Evolutionary conservation across 257 asterid genomes (phyloP).

Genomic region (Nicotiana sylvestris): DNA sequence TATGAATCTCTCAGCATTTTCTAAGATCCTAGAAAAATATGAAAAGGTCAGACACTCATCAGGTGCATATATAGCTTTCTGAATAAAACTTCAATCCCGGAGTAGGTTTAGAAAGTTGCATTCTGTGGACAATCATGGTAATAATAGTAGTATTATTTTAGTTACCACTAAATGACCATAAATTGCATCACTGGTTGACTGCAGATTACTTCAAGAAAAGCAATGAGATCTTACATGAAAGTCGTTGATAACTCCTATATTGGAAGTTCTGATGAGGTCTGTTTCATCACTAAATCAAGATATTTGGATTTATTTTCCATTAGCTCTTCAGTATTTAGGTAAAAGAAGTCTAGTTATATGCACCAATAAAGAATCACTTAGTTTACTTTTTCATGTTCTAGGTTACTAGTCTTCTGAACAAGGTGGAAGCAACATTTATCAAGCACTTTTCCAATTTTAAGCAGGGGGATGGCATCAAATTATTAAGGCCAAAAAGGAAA

Average conservation of each 20-base stretch:
- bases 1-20: constrained; percentile 47
- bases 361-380: not conserved
- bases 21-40: constrained; percentile 58
- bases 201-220: constrained; percentile 45
- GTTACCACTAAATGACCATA: not conserved
- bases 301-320: not conserved
- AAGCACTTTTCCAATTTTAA: constrained; percentile 54
- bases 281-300: not conserved
- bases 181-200: not conserved
- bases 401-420: constrained; percentile 47
- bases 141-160: not conserved
- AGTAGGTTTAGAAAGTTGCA: not conserved
- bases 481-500: constrained; percentile 41
- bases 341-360: not conserved
- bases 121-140: not conserved
- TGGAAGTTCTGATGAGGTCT: constrained; percentile 58
- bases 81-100: not conserved
- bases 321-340: not conserved
- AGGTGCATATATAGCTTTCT: not conserved
- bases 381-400: constrained; percentile 12
- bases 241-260: constrained; percentile 50
- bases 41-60: constrained; percentile 40
- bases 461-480: constrained; percentile 42
- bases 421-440: constrained; percentile 48
- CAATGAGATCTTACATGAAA: constrained; percentile 44